Base-by-base conservation (phyloP, 805 yeast genomes). In the Yamadazyma takamatsuzukensis region DNA sequence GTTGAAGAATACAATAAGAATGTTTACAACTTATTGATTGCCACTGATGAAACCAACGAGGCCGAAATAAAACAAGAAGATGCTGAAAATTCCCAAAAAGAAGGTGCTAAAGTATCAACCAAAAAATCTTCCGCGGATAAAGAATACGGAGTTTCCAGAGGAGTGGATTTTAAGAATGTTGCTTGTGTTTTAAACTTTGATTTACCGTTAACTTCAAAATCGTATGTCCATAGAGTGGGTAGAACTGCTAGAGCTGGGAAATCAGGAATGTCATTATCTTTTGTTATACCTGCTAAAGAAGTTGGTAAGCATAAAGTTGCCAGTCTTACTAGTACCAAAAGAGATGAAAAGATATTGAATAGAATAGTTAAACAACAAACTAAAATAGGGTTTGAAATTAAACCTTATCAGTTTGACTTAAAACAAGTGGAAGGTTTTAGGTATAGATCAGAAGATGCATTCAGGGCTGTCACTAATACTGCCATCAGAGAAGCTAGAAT, bases 231-330 rank as follows among this genome's bases (percentile, higher is more conserved):
- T 59, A 76, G 98, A 54, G 76, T 93, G 22, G 98, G 98, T 32
- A 79, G 98, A 67, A 93, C 98, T 4, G 98, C 98, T 4, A 79
- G 98, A 62, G 97, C 96, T 6, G 96, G 96, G 33, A 88, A 86
- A 54, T 72, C 93, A 2, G 98, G 98, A 37, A 89, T 87, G 76
- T 84, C 97, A 0, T 70, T 93, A 34, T 88, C 97, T 12, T 93
- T 90, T 64, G 93, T 89, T 13, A 87, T 90, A 16, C 84, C 93
- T 17, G 62, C 68, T 21, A 83, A 80, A 41, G 89, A 85, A 50
- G 80, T 83, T 63, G 96, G 96, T 19, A 86, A 84, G 50, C 96
- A 93, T 61, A 87, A 80, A 55, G 76, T 80, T 18, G 87, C 97
- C 1, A 67, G 78, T 33, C 68, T 85, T 44, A 56, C 73, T 16